phyloP scores from a whole-genome alignment of 23 red algal genomes.

The Gracilaria domingensis region DNA sequence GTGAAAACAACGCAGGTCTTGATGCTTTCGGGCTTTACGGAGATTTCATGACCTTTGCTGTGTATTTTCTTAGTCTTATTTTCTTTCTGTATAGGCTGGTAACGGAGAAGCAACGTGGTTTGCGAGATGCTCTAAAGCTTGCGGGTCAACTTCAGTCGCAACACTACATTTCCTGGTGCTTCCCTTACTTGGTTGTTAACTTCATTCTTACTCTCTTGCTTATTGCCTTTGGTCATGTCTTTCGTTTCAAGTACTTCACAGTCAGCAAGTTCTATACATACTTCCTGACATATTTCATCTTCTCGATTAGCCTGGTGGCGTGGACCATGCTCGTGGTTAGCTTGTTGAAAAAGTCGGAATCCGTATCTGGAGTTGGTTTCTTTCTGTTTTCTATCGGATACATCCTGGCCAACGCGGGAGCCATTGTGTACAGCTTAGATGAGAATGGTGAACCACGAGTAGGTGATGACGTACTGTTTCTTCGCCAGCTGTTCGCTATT shows the following conservation, averaged over 20 bases:
- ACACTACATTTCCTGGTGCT: slow-evolving; percentile 81
- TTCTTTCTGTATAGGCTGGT: slow-evolving; percentile 87
- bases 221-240: slow-evolving; percentile 85
- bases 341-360: slow-evolving; percentile 37
- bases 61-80: slow-evolving; percentile 80
- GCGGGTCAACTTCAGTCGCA: slow-evolving; percentile 79
- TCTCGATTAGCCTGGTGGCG: slow-evolving; percentile 74
- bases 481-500: slow-evolving; percentile 90
- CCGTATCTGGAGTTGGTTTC: slow-evolving; percentile 68
- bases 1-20: slow-evolving; percentile 2
- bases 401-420: slow-evolving; percentile 54
- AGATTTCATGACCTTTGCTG: slow-evolving; percentile 80
- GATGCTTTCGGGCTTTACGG: slow-evolving; percentile 84
- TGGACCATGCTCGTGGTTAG: slow-evolving; percentile 82
- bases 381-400: slow-evolving; percentile 86
- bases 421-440: slow-evolving; percentile 77
- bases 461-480: slow-evolving; percentile 54
- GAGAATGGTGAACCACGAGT: slow-evolving; percentile 70
- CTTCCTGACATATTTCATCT: slow-evolving; percentile 91
- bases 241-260: slow-evolving; percentile 84
- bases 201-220: slow-evolving; percentile 72
- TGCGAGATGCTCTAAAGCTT: slow-evolving; percentile 84
- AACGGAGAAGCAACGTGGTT: slow-evolving; percentile 77
- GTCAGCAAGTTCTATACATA: slow-evolving; percentile 67
- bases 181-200: slow-evolving; percentile 66